Base-by-base conservation (phyloP, 345 rosid genomes). In the Salix purpurea region DNA sequence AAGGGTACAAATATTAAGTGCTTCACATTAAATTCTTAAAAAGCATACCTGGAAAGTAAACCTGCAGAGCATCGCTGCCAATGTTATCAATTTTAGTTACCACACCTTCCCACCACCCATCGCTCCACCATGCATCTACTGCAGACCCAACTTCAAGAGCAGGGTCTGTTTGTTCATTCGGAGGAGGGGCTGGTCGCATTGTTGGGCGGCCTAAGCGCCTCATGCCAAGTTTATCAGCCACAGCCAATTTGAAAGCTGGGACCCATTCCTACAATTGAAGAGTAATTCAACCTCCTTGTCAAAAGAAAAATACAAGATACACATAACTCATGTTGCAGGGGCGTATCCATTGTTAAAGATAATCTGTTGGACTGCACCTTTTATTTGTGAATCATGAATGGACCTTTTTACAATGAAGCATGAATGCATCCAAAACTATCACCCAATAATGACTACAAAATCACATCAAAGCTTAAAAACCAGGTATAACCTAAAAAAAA, bases 31-130 rank as follows among this genome's bases (percentile, higher is more conserved):
- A 39, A 46, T 65, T 46, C 50, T 50, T 16, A 7, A 70, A 76
- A 67, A 13, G 73, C 86, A 44, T 85, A 96, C 98, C 97, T 70
- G 97, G 91, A 82, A 87, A 87, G 82, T 87, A 91, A 72, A 93
- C 83, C 82, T 86, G 91, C 74, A 93, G 72, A 79, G 80, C 78
- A 68, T 88, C 88, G 64, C 82, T 67, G 36, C 69, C 66, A 32
- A 75, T 75, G 65, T 81, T 80, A 69, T 71, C 75, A 32, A 76
- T 79, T 79, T 86, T 87, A 50, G 84, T 85, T 39, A 93, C 87
- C 77, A 93, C 90, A 56, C 97, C 99, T 86, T 96, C 99, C 97
- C 99, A 96, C 99, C 98, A 95, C 75, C 99, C 99, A 90, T 96
- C 99, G 60, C 93, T 95, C 99, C 99, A 95, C 97, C 99, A 93